A percentile compares a stretch with the other conserved stretches of the same genome.
Evolutionary conservation across 2,329 filamentous ascomycete species (phyloP).

Genomic region (Microdochium trichocladiopsis): DNA sequence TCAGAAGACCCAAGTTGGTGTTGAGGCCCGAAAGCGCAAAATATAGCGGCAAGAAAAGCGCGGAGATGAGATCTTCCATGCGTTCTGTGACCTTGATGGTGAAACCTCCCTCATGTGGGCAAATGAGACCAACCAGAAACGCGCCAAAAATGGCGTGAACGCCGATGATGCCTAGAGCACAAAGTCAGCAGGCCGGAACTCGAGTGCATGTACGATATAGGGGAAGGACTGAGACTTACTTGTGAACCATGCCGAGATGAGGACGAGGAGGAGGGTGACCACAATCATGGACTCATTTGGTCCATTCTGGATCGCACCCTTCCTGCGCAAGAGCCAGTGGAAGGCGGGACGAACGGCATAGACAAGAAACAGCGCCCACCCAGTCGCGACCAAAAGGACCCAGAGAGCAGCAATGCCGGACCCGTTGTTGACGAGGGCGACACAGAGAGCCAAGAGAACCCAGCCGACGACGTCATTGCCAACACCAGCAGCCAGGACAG

Average conservation of each 20-base stretch:
- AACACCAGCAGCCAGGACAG: constrained; percentile 85
- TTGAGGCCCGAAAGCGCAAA: constrained; percentile 88
- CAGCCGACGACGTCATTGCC: constrained; percentile 89
- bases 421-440: constrained; percentile 84
- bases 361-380: constrained; percentile 69
- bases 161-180: constrained; percentile 76
- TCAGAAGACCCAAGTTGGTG: constrained; percentile 78
- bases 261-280: constrained; percentile 70
- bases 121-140: constrained; percentile 83
- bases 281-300: constrained; percentile 81
- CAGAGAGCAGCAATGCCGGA: constrained; percentile 77
- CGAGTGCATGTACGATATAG: neutral
- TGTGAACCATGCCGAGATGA: constrained; percentile 60
- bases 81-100: constrained; percentile 90
- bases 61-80: constrained; percentile 82
- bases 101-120: constrained; percentile 83
- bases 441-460: constrained; percentile 88
- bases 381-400: constrained; percentile 70
- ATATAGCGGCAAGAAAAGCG: constrained; percentile 82
- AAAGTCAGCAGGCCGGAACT: too few relatives aligned
- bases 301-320: constrained; percentile 76
- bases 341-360: constrained; percentile 69
- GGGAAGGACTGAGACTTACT: constrained; percentile 16
- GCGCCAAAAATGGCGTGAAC: constrained; percentile 93
- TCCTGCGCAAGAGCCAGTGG: constrained; percentile 64